Evolutionary conservation across 768 basidiomycete genomes (phyloP), one percentile per base, ranked within the genome.

Genomic region (Gyrodon lividus): DNA sequence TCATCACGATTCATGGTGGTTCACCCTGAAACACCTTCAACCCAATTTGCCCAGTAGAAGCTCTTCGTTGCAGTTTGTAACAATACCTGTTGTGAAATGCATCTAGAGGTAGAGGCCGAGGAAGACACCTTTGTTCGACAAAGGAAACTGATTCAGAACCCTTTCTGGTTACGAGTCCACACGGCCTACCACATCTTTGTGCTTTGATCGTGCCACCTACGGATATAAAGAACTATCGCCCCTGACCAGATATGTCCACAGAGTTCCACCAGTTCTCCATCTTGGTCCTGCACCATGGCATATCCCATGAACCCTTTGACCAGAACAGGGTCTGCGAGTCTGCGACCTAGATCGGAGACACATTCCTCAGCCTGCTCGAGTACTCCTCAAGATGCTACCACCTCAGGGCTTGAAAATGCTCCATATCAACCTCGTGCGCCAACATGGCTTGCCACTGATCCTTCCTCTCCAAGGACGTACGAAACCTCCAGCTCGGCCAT

Each of bases 141-240:
- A 35, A 35, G 34, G 28, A 28, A 6, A 28, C 10, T n/a, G n/a
- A n/a, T n/a, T n/a, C n/a, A n/a, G n/a, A 10, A 28, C 35, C n/a
- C 17, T 37, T 37, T 37, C 35, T n/a, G 35, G 35, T 23, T 48
- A 41, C 43, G 41, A n/a, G n/a, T n/a, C n/a, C 31, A 31, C 49
- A 51, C 50, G 31, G 23, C 42, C 17, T 9, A 16, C 40, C 22
- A 26, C 22, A 16, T 17, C 61, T 55, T 62, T 62, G 53, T 63
- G 46, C 55, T 40, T 54, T 35, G 43, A 22, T 26, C 30, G 51
- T 52, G 49, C 51, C 60, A 62, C 54, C 26, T 1, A 43, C 41
- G 3, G 13, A 13, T 45, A 31, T 39, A 42, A 43, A 24, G 22
- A 17, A 43, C 16, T 46, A 41, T 33, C 40, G 39, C 16, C 31